phyloP scores from a whole-genome alignment of 352 stramenopile species.

The Phytophthora quininea region DNA sequence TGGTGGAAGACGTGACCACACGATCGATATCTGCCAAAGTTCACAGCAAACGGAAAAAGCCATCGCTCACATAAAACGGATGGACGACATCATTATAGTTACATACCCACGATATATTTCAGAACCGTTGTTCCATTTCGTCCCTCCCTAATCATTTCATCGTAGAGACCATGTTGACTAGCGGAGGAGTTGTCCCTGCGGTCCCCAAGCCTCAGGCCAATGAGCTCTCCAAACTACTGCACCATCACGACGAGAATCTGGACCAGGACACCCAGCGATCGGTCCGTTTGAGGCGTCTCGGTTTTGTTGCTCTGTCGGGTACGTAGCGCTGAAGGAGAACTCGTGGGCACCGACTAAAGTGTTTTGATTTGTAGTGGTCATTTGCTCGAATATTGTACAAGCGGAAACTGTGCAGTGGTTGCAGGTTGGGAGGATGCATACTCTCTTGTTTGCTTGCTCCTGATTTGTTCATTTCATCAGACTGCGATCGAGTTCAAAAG shows the following conservation, averaged over 20 bases:
- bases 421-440: neutral
- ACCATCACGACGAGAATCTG: too few relatives aligned
- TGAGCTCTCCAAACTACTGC: neutral
- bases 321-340: too few relatives aligned
- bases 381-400: conserved; percentile 17
- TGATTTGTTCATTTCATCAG: neutral
- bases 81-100: neutral
- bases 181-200: neutral
- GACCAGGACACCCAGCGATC: neutral
- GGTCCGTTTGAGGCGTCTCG: neutral
- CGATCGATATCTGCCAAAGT: neutral
- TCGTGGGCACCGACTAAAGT: too few relatives aligned
- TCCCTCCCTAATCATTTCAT: neutral
- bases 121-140: neutral
- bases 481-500: conserved; percentile 11
- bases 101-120: neutral
- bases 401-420: conserved; percentile 10
- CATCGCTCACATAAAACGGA: neutral
- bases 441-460: too few relatives aligned
- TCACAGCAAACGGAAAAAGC: neutral
- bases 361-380: conserved; percentile 4
- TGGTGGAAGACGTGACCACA: conserved; percentile 1
- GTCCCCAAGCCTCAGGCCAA: neutral
- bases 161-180: too few relatives aligned
- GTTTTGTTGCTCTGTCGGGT: conserved; percentile 1